Percentiles rank a stretch among this genome's conserved stretches.
Evolutionary conservation across 176 grass and related monocot genomes (phyloP).

Genomic region (Areca catechu): DNA sequence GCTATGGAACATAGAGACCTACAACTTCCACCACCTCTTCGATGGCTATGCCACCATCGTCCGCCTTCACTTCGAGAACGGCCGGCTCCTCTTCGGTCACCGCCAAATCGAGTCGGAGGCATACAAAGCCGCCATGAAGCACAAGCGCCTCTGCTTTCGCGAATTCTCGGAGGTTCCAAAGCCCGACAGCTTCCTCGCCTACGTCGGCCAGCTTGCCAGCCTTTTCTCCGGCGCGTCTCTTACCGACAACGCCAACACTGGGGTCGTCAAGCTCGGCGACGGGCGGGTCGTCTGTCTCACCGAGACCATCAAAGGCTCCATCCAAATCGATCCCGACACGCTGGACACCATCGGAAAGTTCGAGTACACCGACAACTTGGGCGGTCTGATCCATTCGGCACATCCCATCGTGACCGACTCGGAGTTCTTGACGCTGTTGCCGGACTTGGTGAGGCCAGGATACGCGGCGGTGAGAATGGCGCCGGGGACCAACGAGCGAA

Average conservation of each 20-base stretch:
- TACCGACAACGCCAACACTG: slow-evolving; percentile 99
- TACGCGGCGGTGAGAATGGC: slow-evolving; percentile 74
- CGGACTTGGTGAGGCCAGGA: slow-evolving; percentile 67
- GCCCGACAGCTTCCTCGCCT: slow-evolving; percentile 32
- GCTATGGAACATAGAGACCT: slow-evolving; percentile 76
- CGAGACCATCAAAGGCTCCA: slow-evolving; percentile 86
- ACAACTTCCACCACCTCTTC: slow-evolving; percentile 94
- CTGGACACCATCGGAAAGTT: slow-evolving; percentile 82
- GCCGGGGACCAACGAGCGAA: slow-evolving; percentile 67
- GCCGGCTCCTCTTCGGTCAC: slow-evolving; percentile 46
- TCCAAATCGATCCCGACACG: slow-evolving; percentile 84
- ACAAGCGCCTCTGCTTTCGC: slow-evolving; percentile 73
- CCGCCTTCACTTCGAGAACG: slow-evolving; percentile 67
- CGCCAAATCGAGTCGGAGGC: slow-evolving; percentile 92
- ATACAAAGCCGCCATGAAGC: slow-evolving; percentile 70
- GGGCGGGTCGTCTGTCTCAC: slow-evolving; percentile 93
- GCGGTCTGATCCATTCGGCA: slow-evolving; percentile 79
- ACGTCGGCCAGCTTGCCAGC: slow-evolving; percentile 53
- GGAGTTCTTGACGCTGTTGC: slow-evolving; percentile 83
- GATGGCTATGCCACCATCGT: slow-evolving; percentile 94
- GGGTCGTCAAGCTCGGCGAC: slow-evolving; percentile 80
- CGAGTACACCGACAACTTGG: slow-evolving; percentile 62
- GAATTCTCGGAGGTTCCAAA: slow-evolving; percentile 95
- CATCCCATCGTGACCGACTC: slow-evolving; percentile 76
- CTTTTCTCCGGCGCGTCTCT: slow-evolving; percentile 83